phyloP scores from a whole-genome alignment of 1,139 yeast species.

The Nadsonia starkeyi-henricii region DNA sequence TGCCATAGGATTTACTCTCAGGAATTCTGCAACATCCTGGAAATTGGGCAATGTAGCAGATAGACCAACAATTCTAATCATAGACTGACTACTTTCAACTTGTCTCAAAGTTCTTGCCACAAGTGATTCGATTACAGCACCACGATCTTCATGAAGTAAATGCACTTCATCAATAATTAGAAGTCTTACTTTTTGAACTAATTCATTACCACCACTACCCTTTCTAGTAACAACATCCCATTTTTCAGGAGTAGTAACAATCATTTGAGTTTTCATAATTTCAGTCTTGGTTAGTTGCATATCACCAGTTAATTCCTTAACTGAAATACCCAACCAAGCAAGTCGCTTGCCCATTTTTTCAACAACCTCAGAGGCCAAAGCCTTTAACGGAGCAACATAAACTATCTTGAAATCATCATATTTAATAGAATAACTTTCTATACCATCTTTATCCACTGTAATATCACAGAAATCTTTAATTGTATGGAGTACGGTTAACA shows the following conservation, averaged over 20 bases:
- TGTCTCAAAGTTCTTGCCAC: slow-evolving; percentile 93
- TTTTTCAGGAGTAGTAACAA: slow-evolving; percentile 95
- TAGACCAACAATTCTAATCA: slow-evolving; percentile 92
- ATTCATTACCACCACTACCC: slow-evolving; percentile 69
- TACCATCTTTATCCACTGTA: slow-evolving; percentile 29
- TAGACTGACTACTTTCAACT: slow-evolving; percentile 83
- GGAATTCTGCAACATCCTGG: slow-evolving; percentile 87
- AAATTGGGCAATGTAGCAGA: slow-evolving; percentile 94
- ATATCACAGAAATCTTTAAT: slow-evolving; percentile 51
- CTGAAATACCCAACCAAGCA: slow-evolving; percentile 73
- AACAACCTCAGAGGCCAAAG: slow-evolving; percentile 93
- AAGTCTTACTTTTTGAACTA: slow-evolving; percentile 72
- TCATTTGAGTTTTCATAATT: slow-evolving; percentile 71
- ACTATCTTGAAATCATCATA: slow-evolving; percentile 79
- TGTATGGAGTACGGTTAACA: slow-evolving; percentile 66
- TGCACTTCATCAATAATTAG: slow-evolving; percentile 94
- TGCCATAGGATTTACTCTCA: slow-evolving; percentile 76
- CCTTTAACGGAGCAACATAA: slow-evolving; percentile 92
- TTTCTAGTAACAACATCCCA: slow-evolving; percentile 98
- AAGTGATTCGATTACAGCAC: slow-evolving; percentile 89
- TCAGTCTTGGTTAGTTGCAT: slow-evolving; percentile 85
- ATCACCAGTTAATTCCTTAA: slow-evolving; percentile 89
- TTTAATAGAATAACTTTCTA: slow-evolving; percentile 40
- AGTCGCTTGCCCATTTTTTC: slow-evolving; percentile 72
- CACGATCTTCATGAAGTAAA: slow-evolving; percentile 91